Evolutionary conservation across 495 filamentous ascomycete genomes (phyloP).

Genomic region (Gamarada debralockiae): DNA sequence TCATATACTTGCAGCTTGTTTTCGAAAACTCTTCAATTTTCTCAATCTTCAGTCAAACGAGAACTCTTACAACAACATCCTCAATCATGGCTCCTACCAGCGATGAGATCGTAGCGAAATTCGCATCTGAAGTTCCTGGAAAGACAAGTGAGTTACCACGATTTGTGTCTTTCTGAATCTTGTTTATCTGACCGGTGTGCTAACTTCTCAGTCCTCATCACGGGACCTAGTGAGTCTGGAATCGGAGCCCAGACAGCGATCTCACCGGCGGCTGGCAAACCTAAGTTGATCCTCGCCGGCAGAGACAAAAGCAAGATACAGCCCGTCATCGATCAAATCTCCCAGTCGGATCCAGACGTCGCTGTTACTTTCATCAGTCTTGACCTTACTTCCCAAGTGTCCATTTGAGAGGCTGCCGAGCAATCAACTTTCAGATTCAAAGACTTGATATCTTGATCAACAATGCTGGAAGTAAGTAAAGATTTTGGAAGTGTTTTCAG

Average conservation of each 20-base stretch:
- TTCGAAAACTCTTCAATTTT: too few species aligned
- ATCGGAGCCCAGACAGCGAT: constrained; percentile 44
- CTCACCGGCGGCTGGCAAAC: constrained; percentile 36
- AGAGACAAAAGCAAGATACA: constrained; percentile 32
- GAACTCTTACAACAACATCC: too few species aligned
- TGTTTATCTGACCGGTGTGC: not conserved
- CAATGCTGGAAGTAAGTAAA: constrained; percentile 21
- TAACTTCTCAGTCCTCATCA: constrained; percentile 27
- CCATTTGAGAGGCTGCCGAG: constrained; percentile 3
- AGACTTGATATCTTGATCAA: constrained; percentile 28
- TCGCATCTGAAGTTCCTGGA: constrained; percentile 33
- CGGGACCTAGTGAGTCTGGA: constrained; percentile 39
- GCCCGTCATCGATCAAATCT: constrained; percentile 26
- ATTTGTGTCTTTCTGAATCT: not conserved
- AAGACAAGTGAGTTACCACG: constrained; percentile 30
- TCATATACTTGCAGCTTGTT: too few species aligned
- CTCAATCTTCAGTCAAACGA: too few species aligned
- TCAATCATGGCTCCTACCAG: constrained; percentile 15
- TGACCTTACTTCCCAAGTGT: constrained; percentile 5
- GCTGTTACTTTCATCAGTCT: not conserved
- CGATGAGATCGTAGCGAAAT: constrained; percentile 37
- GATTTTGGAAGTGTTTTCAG: not conserved
- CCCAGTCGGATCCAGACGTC: not conserved
- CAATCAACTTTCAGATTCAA: constrained; percentile 29
- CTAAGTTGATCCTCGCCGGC: constrained; percentile 39